Base-by-base conservation (phyloP, 805 yeast species). In the Yarrowia sp. region DNA sequence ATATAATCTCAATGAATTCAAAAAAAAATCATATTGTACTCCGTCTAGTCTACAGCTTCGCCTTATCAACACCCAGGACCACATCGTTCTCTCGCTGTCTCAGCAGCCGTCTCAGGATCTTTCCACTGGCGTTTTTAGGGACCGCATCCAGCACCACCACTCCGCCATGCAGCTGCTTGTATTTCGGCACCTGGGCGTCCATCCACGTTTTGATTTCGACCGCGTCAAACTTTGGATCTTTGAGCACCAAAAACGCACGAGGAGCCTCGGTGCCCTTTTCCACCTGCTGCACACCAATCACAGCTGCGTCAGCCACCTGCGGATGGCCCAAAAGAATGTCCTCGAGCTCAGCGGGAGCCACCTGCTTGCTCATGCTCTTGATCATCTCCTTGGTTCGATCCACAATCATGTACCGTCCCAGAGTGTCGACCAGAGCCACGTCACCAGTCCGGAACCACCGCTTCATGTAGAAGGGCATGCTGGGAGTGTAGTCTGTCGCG, bases 121-220 rank as follows among this genome's bases (percentile, higher is more conserved):
- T 93, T 73, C 98, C 98, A 5, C 97, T 89, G 80, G 97, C 87
- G 36, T 97, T 91, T 85, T 93, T 93, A 78, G 98, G 98, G 76
- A 93, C 85, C 75, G 88, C 95, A 69, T 86, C 89, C 53, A 92
- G 89, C 67, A 89, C 82, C 70, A 89, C 85, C 69, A 91, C 84
- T 15, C 82, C 82, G 2, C 81, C 82, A 79, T 80, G 79, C 2
- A 79, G 74, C 16, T 77, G 72, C 72, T 79, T 79, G 72, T 79
- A 82, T 56, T 72, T 71, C 8, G 82, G 77, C 8, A 80, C 82
- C 50, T 71, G 72, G 55, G 71, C 61, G 70, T 79, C 79, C 71
- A 80, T 75, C 81, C 82, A 79, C 14, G 65, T 64, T 36, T 74
- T 70, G n/a, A 77, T 58, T 41, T 48, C 56, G 12, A 70, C 61